Conservation (phyloP, 2,329 filamentous ascomycete species). For the Aspergillus ustus region DNA sequence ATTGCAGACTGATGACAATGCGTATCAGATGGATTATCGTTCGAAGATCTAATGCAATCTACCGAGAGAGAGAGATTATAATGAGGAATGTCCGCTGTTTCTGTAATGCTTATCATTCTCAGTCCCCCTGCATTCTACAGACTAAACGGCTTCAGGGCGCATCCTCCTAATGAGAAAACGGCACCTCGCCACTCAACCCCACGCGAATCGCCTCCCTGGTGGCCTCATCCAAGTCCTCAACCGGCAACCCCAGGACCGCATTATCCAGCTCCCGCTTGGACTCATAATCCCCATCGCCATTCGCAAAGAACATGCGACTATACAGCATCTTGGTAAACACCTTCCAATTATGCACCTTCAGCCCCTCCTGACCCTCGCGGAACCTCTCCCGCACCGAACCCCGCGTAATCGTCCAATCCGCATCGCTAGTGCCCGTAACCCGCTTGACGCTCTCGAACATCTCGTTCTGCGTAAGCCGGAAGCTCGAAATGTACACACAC, state of each 20-base stretch:
- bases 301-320: constrained; percentile 10
- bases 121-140: too few species aligned
- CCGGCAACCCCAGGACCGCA: not conserved
- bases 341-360: constrained; percentile 7
- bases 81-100: too few species aligned
- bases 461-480: constrained; percentile 64
- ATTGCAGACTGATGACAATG: not conserved
- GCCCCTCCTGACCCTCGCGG: not conserved
- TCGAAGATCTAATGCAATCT: not conserved
- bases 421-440: constrained; percentile 60
- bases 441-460: constrained; percentile 66
- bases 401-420: constrained; percentile 63
- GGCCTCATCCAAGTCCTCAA: constrained; percentile 13
- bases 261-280: constrained; percentile 1
- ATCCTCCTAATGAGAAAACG: constrained; percentile 5
- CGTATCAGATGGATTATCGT: not conserved
- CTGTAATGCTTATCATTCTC: too few species aligned
- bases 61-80: too few species aligned
- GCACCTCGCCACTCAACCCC: not conserved
- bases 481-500: constrained; percentile 59
- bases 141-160: too few species aligned
- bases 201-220: constrained; percentile 8
- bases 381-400: not conserved
- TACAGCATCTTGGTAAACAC: constrained; percentile 12
- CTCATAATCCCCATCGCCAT: constrained; percentile 12